Conservation (phyloP, 345 rosid species). For the Syzygium aromaticum region DNA sequence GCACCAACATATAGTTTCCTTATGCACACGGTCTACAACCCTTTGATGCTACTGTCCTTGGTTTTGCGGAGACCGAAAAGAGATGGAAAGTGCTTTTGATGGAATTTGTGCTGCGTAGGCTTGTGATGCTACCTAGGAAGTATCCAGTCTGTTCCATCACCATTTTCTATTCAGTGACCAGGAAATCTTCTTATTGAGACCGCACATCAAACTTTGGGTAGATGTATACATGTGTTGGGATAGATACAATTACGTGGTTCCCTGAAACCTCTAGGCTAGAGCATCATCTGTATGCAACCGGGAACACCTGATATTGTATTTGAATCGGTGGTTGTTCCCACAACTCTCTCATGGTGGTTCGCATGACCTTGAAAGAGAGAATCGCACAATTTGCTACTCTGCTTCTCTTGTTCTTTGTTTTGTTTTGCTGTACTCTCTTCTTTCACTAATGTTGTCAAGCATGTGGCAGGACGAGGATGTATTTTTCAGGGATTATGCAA, state of each 20-base stretch:
- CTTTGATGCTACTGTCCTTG: background rate
- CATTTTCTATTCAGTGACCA: background rate
- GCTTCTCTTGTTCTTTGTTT: background rate
- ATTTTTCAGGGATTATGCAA: slow-evolving; percentile 69
- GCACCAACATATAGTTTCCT: background rate
- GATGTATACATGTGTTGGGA: background rate
- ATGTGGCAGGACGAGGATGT: slow-evolving; percentile 73
- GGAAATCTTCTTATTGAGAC: background rate
- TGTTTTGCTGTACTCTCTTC: background rate
- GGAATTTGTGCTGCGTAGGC: background rate
- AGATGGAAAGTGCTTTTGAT: background rate
- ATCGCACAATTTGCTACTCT: background rate
- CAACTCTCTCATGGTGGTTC: background rate
- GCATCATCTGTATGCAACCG: background rate
- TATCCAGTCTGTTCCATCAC: background rate
- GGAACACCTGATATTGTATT: background rate
- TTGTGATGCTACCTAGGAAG: background rate
- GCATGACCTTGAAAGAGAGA: background rate
- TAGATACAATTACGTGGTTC: background rate
- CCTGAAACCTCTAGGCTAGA: background rate
- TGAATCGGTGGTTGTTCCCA: background rate
- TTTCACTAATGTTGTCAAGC: background rate
- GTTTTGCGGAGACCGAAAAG: background rate
- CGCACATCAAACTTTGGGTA: background rate
- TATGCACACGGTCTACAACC: background rate